Base-by-base conservation (phyloP, 1,139 yeast genomes). In the Saccharomycopsis crataegensis region DNA sequence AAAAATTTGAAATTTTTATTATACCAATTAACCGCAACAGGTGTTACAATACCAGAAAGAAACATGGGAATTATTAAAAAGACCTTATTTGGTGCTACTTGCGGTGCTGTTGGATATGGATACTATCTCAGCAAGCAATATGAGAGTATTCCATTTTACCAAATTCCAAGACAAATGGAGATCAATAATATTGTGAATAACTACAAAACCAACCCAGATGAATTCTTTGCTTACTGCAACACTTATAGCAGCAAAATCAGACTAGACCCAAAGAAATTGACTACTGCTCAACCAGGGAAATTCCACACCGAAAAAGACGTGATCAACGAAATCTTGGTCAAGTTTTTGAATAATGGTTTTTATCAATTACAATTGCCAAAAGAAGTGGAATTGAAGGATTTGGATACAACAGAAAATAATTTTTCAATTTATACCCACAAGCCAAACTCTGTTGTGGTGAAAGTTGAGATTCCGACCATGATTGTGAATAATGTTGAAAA, bases 151-250 rank as follows among this genome's bases (percentile, higher is more conserved):
- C 58, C 58, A 11, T 53, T 51, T 46, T 56, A 56, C 33, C 33
- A 50, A 28, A 37, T 56, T 16, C 58, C 58, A 36, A 38, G 17
- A 22, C 32, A 34, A 9, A 53, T 56, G 57, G 40, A 46, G 32
- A 50, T 56, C 38, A 38, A 51, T 28, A 42, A 36, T 6, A 49
- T 56, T n/a, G 56, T 54, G 16, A 38, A 45, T 22, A 38, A 41
- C 33, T 47, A 42, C 17, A 48, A 48, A 17, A 17, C 31, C 11
- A 22, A 3, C 12, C 42, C 44, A 17, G 41, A 50, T 9, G 36
- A 52, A 9, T 54, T 45, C 42, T 56, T 56, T 54, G 57, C 58
- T 3, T 54, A 56, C 36, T 56, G 58, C 34, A 48, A 56, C 43
- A 56, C 58, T 2, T 56, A 51, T 48, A n/a, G 11, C 22, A 32